Evolutionary conservation across 2,329 filamentous ascomycete species (phyloP).

Genomic region (Penicillium aurantiogriseum): DNA sequence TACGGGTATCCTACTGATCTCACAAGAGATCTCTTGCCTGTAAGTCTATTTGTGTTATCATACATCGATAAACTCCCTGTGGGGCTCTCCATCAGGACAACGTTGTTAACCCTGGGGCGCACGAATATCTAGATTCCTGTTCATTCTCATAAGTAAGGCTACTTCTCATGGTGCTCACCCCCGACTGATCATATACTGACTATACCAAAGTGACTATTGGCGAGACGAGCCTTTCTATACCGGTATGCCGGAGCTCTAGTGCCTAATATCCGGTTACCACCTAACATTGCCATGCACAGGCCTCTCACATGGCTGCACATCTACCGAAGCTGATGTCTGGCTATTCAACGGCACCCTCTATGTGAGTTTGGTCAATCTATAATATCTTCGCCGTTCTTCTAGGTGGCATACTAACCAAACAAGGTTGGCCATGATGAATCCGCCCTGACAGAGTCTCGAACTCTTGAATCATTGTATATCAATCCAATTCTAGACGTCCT

Average conservation of each 20-base stretch:
- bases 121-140: constrained; percentile 36
- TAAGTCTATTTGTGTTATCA: constrained; percentile 29
- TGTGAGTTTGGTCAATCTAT: constrained; percentile 34
- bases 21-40: constrained; percentile 59
- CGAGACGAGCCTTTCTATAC: constrained; percentile 48
- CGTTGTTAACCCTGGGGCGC: constrained; percentile 7
- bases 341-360: constrained; percentile 56
- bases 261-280: neutral
- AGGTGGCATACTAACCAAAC: neutral
- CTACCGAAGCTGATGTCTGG: constrained; percentile 62
- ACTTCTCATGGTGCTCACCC: neutral
- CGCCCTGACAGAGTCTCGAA: constrained; percentile 53
- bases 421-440: constrained; percentile 57
- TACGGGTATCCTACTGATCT: constrained; percentile 63
- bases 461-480: constrained; percentile 59
- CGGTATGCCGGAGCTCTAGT: constrained; percentile 38
- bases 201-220: constrained; percentile 56
- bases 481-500: constrained; percentile 59
- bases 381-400: neutral
- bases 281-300: constrained; percentile 38
- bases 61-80: neutral
- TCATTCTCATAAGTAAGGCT: constrained; percentile 43
- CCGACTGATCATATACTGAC: constrained; percentile 4
- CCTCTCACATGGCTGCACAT: constrained; percentile 57
- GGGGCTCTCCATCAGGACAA: neutral